Evolutionary conservation across 1,284 basidiomycete species (phyloP).

Genomic region (Entoloma clypeatum): DNA sequence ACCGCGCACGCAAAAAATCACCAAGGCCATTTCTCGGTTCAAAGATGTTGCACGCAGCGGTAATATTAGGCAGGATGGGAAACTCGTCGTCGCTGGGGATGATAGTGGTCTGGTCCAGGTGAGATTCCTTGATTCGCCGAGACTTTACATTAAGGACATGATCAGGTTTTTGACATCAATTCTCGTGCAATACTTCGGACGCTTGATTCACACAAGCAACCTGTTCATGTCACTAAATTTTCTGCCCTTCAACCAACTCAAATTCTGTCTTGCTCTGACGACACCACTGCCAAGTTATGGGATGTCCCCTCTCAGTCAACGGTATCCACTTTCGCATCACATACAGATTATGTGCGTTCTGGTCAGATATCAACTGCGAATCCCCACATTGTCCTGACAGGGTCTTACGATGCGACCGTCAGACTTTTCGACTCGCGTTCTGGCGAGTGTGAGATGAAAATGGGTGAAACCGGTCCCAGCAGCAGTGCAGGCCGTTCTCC

Average conservation of each 20-base stretch:
- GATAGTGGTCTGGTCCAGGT: conserved; percentile 93
- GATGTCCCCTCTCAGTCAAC: conserved; percentile 90
- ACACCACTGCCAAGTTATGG: conserved; percentile 92
- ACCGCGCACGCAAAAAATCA: conserved; percentile 90
- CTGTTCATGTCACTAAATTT: conserved; percentile 93
- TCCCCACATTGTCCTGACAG: conserved; percentile 84
- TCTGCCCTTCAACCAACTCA: conserved; percentile 79
- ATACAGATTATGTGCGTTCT: conserved; percentile 94
- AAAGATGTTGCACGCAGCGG: conserved; percentile 93
- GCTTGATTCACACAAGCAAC: conserved; percentile 90
- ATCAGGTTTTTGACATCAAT: conserved; percentile 89
- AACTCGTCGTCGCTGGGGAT: conserved; percentile 92
- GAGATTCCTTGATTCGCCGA: conserved; percentile 11
- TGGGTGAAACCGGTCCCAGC: conserved; percentile 52
- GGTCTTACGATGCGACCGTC: conserved; percentile 93
- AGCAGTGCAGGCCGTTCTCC: conserved; percentile 51
- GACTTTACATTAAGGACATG: conserved; percentile 13
- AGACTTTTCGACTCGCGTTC: conserved; percentile 87
- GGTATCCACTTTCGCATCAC: conserved; percentile 76
- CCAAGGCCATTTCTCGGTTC: conserved; percentile 95
- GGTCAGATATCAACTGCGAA: conserved; percentile 83
- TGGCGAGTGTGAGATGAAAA: conserved; percentile 78
- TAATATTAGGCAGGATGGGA: conserved; percentile 87
- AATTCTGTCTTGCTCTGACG: conserved; percentile 93
- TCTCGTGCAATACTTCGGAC: conserved; percentile 93